phyloP scores from a whole-genome alignment of 495 filamentous ascomycete genomes.

The Tetracladium setigerum region DNA sequence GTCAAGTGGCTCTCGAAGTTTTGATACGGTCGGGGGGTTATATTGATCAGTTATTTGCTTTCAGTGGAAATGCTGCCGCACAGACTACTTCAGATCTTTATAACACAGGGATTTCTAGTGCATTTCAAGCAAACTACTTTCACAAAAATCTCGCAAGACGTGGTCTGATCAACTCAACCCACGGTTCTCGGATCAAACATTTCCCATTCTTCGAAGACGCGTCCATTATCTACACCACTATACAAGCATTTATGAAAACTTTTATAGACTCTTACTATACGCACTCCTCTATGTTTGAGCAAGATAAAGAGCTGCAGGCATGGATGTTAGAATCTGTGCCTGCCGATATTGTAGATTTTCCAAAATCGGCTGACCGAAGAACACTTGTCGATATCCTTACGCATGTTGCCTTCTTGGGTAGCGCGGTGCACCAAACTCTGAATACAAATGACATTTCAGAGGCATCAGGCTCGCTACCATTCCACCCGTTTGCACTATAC shows the following conservation, averaged over 20 bases:
- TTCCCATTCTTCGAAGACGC: conserved; percentile 33
- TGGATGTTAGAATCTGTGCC: conserved; percentile 23
- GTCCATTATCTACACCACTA: conserved; percentile 16
- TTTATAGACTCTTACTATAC: conserved; percentile 31
- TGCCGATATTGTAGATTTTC: conserved; percentile 25
- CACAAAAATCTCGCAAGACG: conserved; percentile 21
- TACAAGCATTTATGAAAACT: conserved; percentile 21
- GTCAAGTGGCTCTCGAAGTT: conserved; percentile 14
- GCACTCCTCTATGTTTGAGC: conserved; percentile 6
- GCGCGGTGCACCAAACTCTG: conserved; percentile 25
- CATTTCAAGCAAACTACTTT: conserved; percentile 30
- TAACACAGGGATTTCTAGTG: conserved; percentile 14
- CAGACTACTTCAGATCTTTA: conserved; percentile 20
- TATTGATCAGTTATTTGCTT: conserved; percentile 24
- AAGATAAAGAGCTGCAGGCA: conserved; percentile 27
- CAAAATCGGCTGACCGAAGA: conserved; percentile 5
- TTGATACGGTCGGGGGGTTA: conserved; percentile 24
- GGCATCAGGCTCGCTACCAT: conserved; percentile 24
- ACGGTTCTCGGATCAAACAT: conserved; percentile 22
- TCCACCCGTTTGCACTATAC: conserved; percentile 28
- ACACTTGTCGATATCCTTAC: conserved; percentile 29
- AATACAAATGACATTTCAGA: conserved; percentile 23
- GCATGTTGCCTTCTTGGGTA: conserved; percentile 22
- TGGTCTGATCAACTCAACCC: conserved; percentile 24
- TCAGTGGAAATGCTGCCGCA: conserved; percentile 11